Conservation (phyloP, 352 stramenopile genomes). For the Pythium dissotocum region DNA sequence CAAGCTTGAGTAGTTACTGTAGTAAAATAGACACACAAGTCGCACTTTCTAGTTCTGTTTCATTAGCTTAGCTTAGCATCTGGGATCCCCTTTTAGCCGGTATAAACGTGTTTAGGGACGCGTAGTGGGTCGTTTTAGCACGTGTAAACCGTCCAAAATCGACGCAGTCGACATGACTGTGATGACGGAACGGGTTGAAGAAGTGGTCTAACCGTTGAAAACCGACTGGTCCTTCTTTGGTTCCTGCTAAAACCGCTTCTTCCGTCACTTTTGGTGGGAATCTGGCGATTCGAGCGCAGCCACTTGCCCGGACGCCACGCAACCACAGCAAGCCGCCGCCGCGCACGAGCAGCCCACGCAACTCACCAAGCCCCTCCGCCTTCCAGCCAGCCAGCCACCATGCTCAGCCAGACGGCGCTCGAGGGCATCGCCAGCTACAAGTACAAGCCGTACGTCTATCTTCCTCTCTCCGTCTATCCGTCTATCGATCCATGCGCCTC, state of each 20-base stretch:
- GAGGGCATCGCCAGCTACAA: conserved; percentile 86
- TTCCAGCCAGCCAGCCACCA: conserved; percentile 20
- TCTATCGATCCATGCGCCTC: background rate
- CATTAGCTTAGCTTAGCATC: background rate
- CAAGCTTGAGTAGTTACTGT: background rate
- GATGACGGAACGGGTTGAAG: conserved; percentile 9
- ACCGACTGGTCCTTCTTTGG: background rate
- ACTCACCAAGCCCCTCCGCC: background rate
- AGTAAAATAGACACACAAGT: background rate
- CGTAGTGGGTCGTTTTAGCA: background rate
- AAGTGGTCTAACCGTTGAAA: background rate
- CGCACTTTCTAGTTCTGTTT: background rate
- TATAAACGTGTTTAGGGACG: background rate
- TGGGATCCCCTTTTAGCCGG: background rate
- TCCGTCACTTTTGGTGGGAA: conserved; percentile 15
- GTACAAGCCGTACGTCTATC: conserved; percentile 78
- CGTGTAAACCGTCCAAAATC: background rate
- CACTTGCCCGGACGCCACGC: conserved; percentile 12
- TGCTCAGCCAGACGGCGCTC: conserved; percentile 76
- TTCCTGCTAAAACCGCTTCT: conserved; percentile 4
- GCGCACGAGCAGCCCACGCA: background rate
- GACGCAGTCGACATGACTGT: background rate
- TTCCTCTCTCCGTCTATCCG: background rate
- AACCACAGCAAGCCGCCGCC: background rate
- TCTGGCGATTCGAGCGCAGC: conserved; percentile 19